phyloP scores from a whole-genome alignment of 2,329 filamentous ascomycete genomes.

The Zymoseptoria pseudotritici region DNA sequence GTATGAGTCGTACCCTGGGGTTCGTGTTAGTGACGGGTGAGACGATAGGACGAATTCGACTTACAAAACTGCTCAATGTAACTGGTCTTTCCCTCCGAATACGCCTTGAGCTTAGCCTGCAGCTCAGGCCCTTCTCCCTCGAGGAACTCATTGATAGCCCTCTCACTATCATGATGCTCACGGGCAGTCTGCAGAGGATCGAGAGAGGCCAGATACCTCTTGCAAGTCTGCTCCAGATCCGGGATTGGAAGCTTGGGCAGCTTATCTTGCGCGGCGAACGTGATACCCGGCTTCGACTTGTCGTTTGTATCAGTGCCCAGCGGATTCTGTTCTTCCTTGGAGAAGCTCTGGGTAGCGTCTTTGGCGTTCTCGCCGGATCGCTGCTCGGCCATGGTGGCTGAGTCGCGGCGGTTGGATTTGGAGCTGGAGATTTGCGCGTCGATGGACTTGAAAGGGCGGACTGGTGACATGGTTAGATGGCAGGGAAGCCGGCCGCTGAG shows the following conservation, averaged over 20 bases:
- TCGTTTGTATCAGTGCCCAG: slow-evolving; percentile 44
- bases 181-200: slow-evolving; percentile 71
- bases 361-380: slow-evolving; percentile 47
- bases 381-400: slow-evolving; percentile 35
- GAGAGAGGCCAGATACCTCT: slow-evolving; percentile 71
- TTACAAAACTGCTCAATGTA: slow-evolving; percentile 98
- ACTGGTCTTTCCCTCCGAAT: slow-evolving; percentile 83
- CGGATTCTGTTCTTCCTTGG: slow-evolving; percentile 42
- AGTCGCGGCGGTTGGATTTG: slow-evolving; percentile 21
- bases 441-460: slow-evolving; percentile 31
- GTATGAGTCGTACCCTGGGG: slow-evolving; percentile 92
- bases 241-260: slow-evolving; percentile 91
- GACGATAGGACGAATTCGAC: slow-evolving; percentile 30
- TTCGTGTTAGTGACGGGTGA: slow-evolving; percentile 1
- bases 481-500: neutral
- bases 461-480: slow-evolving; percentile 49
- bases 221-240: slow-evolving; percentile 68
- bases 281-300: slow-evolving; percentile 63
- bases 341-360: slow-evolving; percentile 43
- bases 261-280: slow-evolving; percentile 80
- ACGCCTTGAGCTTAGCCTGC: slow-evolving; percentile 82
- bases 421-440: slow-evolving; percentile 16
- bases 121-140: slow-evolving; percentile 72
- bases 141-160: slow-evolving; percentile 77
- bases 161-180: slow-evolving; percentile 75